A percentile compares a stretch with the other conserved stretches of the same genome.
phyloP scores from a whole-genome alignment of 2,329 filamentous ascomycete species.

The Exophiala dermatitidis region DNA sequence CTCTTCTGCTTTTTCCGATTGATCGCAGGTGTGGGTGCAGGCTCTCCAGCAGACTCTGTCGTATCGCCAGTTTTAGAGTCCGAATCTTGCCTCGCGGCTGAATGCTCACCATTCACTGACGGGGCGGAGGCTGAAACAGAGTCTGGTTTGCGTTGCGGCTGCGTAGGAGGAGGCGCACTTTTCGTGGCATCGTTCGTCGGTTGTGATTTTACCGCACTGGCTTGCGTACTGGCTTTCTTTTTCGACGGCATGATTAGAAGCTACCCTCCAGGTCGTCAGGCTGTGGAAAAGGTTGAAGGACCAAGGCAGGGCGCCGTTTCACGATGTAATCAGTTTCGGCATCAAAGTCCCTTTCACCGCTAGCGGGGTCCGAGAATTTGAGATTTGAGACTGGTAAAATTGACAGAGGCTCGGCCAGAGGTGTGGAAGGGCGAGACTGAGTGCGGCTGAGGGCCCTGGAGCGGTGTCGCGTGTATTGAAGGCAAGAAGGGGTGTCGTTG shows the following conservation, averaged over 20 bases:
- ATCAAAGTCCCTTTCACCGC: slow-evolving; percentile 16
- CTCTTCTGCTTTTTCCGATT: slow-evolving; percentile 96
- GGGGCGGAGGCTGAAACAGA: slow-evolving; percentile 13
- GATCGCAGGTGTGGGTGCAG: slow-evolving; percentile 43
- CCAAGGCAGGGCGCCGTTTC: slow-evolving; percentile 7
- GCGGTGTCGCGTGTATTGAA: slow-evolving; percentile 1
- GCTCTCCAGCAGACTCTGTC: slow-evolving; percentile 26
- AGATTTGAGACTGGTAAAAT: not conserved
- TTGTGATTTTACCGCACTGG: slow-evolving; percentile 14
- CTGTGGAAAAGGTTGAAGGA: slow-evolving; percentile 1
- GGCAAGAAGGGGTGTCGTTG: slow-evolving; percentile 6
- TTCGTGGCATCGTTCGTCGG: slow-evolving; percentile 9
- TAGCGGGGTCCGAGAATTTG: slow-evolving; percentile 18
- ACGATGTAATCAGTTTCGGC: slow-evolving; percentile 11
- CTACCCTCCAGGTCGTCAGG: not conserved
- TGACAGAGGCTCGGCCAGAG: not conserved
- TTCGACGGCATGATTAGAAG: slow-evolving; percentile 26
- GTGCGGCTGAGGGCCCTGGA: not conserved
- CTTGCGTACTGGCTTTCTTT: slow-evolving; percentile 21
- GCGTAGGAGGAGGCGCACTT: slow-evolving; percentile 14
- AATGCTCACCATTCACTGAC: slow-evolving; percentile 25
- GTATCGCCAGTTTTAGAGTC: slow-evolving; percentile 30
- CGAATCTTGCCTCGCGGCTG: slow-evolving; percentile 25
- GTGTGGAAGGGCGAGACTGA: slow-evolving; percentile 1
- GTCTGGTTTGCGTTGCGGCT: slow-evolving; percentile 7